Evolutionary conservation across 768 basidiomycete genomes (phyloP).

Genomic region (Suillus spraguei): DNA sequence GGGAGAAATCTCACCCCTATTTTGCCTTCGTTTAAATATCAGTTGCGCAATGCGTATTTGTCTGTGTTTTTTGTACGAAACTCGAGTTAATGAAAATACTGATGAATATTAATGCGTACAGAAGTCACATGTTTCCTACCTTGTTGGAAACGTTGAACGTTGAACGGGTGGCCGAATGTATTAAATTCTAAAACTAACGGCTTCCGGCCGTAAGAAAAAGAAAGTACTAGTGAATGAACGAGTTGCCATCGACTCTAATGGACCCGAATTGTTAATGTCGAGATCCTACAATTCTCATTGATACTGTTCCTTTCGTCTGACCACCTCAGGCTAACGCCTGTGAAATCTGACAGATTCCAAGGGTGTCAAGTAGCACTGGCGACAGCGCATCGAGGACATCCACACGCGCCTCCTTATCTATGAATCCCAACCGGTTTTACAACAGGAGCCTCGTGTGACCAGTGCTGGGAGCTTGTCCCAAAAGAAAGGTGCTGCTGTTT

Average conservation of each 20-base stretch:
- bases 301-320: not conserved
- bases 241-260: not conserved
- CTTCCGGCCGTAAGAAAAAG: not conserved
- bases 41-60: too few species aligned
- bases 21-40: too few species aligned
- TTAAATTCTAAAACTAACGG: not conserved
- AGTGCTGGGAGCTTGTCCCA: not conserved
- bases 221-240: not conserved
- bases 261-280: too few species aligned
- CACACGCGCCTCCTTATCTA: not conserved
- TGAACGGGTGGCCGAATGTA: not conserved
- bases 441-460: not conserved
- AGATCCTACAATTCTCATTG: not conserved
- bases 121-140: not conserved
- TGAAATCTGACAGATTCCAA: not conserved
- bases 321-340: not conserved
- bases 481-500: not conserved
- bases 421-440: not conserved
- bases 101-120: too few species aligned
- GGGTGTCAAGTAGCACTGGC: not conserved
- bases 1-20: not conserved
- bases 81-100: too few species aligned
- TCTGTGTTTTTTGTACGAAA: too few species aligned
- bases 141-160: not conserved
- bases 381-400: not conserved